These are phyloP conservation scores for Penicillium sp. DNA, from an alignment of 2,329 filamentous ascomycete genomes.

Conservation along the genomic window DNA sequence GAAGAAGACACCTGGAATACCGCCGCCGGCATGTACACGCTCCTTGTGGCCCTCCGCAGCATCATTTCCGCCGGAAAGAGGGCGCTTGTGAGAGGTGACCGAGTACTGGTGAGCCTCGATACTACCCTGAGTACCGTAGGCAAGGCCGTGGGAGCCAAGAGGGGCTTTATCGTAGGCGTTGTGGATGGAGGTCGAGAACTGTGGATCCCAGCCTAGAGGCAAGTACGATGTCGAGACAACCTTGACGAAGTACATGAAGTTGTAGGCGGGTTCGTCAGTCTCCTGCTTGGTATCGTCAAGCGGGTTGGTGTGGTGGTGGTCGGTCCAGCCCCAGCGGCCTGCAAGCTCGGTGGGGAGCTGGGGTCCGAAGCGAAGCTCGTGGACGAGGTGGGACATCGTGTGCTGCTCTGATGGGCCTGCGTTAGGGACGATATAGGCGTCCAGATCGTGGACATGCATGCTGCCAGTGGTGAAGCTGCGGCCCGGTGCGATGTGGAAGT, in stretches of 20 bases:
- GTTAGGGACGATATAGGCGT: constrained; percentile 79
- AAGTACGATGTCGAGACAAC: constrained; percentile 95
- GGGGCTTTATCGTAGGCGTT: constrained; percentile 53
- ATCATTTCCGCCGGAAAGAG: constrained; percentile 78
- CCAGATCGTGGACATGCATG: constrained; percentile 95
- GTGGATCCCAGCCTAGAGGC: constrained; percentile 80
- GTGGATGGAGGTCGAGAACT: constrained; percentile 42
- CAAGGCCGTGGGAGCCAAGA: constrained; percentile 67
- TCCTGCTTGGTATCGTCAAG: constrained; percentile 76
- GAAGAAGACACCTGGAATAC: constrained; percentile 97
- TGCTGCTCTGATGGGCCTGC: constrained; percentile 64
- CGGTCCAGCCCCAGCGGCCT: constrained; percentile 69
- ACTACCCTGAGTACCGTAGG: constrained; percentile 67
- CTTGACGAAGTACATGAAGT: constrained; percentile 99
- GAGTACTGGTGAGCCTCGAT: constrained; percentile 98
- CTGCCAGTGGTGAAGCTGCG: constrained; percentile 95
- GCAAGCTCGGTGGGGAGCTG: constrained; percentile 73
- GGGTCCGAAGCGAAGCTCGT: constrained; percentile 88
- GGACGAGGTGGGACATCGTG: constrained; percentile 85
- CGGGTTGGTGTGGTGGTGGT: constrained; percentile 82
- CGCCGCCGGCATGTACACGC: constrained; percentile 80
- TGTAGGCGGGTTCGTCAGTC: constrained; percentile 79
- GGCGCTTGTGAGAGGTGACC: constrained; percentile 93
- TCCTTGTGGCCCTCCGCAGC: constrained; percentile 86
- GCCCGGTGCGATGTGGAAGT: constrained; percentile 97